Evolutionary conservation across 306 rosid genomes (phyloP).

Genomic region (Casuarina cunninghamiana): DNA sequence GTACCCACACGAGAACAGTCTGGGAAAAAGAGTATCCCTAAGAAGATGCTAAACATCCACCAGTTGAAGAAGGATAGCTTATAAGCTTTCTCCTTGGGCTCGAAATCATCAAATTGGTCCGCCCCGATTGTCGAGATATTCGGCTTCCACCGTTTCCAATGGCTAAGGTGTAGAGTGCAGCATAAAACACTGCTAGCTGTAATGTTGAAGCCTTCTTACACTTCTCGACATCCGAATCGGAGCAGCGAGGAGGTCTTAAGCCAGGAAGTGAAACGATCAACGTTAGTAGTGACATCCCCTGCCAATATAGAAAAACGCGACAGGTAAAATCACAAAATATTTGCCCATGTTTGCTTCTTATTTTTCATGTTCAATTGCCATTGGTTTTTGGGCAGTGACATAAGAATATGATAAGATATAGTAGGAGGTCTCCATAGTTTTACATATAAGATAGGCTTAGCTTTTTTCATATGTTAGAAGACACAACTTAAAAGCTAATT

Average conservation of each 20-base stretch:
- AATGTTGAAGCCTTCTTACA: conserved; percentile 72
- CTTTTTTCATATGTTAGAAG: too few species aligned
- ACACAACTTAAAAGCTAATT: too few species aligned
- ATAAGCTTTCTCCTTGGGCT: conserved; percentile 65
- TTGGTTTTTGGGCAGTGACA: too few species aligned
- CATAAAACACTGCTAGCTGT: conserved; percentile 73
- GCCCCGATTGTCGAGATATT: conserved; percentile 96
- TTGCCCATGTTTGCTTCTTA: neutral
- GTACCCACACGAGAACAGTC: conserved; percentile 73
- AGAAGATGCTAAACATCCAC: conserved; percentile 97
- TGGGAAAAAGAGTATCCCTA: conserved; percentile 81
- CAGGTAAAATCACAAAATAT: neutral
- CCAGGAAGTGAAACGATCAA: conserved; percentile 62
- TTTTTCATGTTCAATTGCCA: too few species aligned
- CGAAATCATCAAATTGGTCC: conserved; percentile 87
- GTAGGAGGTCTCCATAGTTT: too few species aligned
- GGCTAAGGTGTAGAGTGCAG: conserved; percentile 83
- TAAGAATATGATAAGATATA: too few species aligned
- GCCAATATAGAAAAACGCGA: neutral
- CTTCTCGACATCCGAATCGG: conserved; percentile 35
- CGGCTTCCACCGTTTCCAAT: conserved; percentile 88
- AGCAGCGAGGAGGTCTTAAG: conserved; percentile 62
- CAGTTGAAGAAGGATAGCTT: conserved; percentile 93
- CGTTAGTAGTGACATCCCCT: conserved; percentile 82
- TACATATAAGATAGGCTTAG: too few species aligned